A percentile compares a stretch with the other conserved stretches of the same genome.
phyloP scores from a whole-genome alignment of 192 early-diverging fungal genomes.

The Podila verticillata region DNA sequence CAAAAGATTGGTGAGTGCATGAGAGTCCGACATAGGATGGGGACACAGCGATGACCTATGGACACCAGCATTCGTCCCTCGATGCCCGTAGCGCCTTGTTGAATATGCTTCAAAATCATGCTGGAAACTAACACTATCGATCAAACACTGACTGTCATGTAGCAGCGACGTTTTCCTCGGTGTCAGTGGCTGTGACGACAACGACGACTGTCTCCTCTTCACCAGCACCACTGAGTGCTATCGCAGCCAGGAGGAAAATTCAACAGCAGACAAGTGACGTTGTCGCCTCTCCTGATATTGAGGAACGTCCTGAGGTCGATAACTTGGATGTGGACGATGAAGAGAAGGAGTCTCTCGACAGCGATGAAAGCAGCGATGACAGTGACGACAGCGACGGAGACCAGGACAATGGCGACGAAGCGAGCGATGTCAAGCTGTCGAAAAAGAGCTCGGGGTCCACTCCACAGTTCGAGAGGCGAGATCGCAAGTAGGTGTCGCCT shows the following conservation, averaged over 20 bases:
- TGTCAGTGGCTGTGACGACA: not conserved
- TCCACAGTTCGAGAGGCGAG: slow-evolving; percentile 16
- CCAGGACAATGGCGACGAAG: slow-evolving; percentile 1
- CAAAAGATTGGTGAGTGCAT: slow-evolving; percentile 27
- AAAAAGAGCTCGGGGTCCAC: not conserved
- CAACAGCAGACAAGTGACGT: not conserved
- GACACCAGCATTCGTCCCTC: too few species aligned
- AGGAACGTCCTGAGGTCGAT: slow-evolving; percentile 24
- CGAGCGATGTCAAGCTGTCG: not conserved
- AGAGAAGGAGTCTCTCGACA: slow-evolving; percentile 28
- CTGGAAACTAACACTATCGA: not conserved
- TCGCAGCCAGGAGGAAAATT: slow-evolving; percentile 22
- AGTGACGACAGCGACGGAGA: slow-evolving; percentile 2
- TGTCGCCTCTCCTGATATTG: slow-evolving; percentile 7
- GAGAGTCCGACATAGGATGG: too few species aligned
- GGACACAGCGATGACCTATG: too few species aligned
- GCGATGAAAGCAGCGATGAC: slow-evolving; percentile 17
- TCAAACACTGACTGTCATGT: not conserved
- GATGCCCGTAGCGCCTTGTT: too few species aligned
- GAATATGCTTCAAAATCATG: too few species aligned
- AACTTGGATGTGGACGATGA: slow-evolving; percentile 29
- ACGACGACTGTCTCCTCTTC: not conserved
- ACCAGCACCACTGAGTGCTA: slow-evolving; percentile 31
- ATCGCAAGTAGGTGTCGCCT: slow-evolving; percentile 21
- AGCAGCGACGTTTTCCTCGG: not conserved